Evolutionary conservation across 768 basidiomycete species (phyloP).

Genomic region (Leccinellum albellum): DNA sequence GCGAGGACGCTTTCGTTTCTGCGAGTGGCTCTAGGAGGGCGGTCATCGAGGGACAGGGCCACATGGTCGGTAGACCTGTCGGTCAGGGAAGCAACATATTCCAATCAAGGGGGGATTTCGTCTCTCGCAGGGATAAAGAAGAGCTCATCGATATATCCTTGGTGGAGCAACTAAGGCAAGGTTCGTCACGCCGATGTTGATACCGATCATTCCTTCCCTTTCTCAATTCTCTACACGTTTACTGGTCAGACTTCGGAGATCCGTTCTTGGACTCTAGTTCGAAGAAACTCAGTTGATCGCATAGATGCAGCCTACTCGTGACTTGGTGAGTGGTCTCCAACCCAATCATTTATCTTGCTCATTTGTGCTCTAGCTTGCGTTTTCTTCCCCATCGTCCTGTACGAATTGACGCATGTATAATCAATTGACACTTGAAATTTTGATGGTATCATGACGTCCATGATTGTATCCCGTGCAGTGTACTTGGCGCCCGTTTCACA

Average conservation of each 20-base stretch:
- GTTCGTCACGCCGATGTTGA: conserved; percentile 25
- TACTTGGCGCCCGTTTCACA: background rate
- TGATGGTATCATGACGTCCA: background rate
- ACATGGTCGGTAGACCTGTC: conserved; percentile 1
- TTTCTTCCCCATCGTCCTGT: background rate
- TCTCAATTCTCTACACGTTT: background rate
- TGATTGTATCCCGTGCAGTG: conserved; percentile 5
- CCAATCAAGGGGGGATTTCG: conserved; percentile 34
- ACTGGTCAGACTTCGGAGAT: conserved; percentile 48
- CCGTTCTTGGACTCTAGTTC: conserved; percentile 43
- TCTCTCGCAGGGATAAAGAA: conserved; percentile 51
- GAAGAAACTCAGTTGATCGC: conserved; percentile 25
- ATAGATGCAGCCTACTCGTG: background rate
- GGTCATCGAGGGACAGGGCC: conserved; percentile 23
- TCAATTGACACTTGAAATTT: background rate
- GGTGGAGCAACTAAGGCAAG: conserved; percentile 55
- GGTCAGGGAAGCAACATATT: conserved; percentile 18
- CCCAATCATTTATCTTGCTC: background rate
- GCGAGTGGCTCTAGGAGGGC: conserved; percentile 21
- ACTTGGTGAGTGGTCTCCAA: background rate
- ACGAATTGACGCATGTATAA: background rate
- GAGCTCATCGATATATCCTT: conserved; percentile 48
- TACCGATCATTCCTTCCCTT: conserved; percentile 3
- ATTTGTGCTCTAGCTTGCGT: background rate
- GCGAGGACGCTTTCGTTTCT: conserved; percentile 38